Conservation (phyloP, 345 rosid species). For the Hypericum androsaemum region DNA sequence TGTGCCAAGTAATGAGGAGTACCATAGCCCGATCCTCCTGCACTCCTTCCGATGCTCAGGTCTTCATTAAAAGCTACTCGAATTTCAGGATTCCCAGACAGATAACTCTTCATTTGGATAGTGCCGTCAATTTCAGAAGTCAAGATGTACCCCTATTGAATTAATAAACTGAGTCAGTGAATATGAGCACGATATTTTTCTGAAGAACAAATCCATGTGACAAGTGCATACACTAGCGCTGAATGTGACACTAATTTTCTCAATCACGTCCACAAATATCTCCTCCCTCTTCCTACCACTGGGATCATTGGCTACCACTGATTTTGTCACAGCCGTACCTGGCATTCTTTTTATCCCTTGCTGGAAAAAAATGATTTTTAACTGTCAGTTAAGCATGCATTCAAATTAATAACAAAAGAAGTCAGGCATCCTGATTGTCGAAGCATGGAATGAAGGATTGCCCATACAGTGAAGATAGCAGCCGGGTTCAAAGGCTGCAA, state of each 20-base stretch:
- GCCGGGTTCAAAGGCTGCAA: conserved; percentile 88
- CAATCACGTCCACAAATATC: conserved; percentile 93
- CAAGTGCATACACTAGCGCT: conserved; percentile 79
- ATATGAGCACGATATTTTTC: too few relatives aligned
- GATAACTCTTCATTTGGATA: conserved; percentile 99
- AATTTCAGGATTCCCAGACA: conserved; percentile 93
- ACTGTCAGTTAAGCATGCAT: conserved; percentile 15
- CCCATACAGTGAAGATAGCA: conserved; percentile 73
- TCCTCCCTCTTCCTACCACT: conserved; percentile 98
- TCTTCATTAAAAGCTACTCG: conserved; percentile 95
- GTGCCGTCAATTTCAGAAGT: conserved; percentile 99
- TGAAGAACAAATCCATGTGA: not conserved
- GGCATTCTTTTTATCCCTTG: conserved; percentile 98
- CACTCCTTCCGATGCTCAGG: conserved; percentile 64
- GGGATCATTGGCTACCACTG: conserved; percentile 94
- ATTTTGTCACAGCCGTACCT: conserved; percentile 93
- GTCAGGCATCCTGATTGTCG: not conserved
- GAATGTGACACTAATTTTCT: conserved; percentile 97
- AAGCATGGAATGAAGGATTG: conserved; percentile 7
- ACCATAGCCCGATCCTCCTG: conserved; percentile 75
- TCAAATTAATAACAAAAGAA: conserved; percentile 7
- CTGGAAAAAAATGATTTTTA: conserved; percentile 36
- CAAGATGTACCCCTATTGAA: conserved; percentile 77
- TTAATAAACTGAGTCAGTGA: too few relatives aligned
- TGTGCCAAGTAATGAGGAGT: conserved; percentile 12